Percentiles rank a stretch among this genome's conserved stretches.
Evolutionary conservation across 2,329 filamentous ascomycete genomes (phyloP).

Genomic region (Colletotrichum simmondsii): DNA sequence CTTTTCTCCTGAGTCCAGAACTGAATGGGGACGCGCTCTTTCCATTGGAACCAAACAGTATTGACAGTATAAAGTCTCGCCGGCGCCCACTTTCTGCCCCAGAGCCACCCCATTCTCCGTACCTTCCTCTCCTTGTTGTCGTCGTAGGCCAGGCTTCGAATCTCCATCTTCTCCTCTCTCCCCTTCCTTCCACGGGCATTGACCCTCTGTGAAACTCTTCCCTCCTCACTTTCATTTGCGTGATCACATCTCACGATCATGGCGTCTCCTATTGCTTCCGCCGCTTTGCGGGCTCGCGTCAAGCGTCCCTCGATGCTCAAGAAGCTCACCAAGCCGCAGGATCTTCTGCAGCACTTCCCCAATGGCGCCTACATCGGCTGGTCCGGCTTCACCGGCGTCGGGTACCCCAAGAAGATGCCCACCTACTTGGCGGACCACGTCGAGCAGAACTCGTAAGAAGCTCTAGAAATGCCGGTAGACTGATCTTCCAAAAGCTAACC

Average conservation of each 20-base stretch:
- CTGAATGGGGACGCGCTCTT: background rate
- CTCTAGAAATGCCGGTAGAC: background rate
- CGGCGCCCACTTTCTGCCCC: constrained; percentile 9
- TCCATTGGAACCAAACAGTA: background rate
- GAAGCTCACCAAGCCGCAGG: constrained; percentile 83
- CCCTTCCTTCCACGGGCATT: constrained; percentile 6
- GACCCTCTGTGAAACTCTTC: constrained; percentile 16
- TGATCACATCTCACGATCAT: constrained; percentile 42
- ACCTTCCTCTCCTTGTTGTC: background rate
- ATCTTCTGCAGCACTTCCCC: constrained; percentile 83
- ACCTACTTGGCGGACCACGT: constrained; percentile 88
- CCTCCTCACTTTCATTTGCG: background rate
- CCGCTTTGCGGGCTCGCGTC: constrained; percentile 80
- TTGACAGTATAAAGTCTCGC: constrained; percentile 13
- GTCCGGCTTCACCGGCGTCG: constrained; percentile 91
- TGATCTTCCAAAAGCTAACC: background rate
- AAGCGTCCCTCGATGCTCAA: constrained; percentile 80
- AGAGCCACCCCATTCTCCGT: constrained; percentile 8
- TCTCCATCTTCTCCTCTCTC: background rate
- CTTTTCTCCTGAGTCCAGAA: background rate
- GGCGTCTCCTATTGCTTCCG: constrained; percentile 70
- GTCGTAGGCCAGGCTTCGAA: background rate
- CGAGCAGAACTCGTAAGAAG: constrained; percentile 73
- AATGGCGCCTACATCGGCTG: constrained; percentile 89
- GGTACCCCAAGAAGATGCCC: constrained; percentile 89